A percentile compares a stretch with the other conserved stretches of the same genome.
Conservation (phyloP, 495 filamentous ascomycete genomes). For the Lichenothelia convexa region DNA sequence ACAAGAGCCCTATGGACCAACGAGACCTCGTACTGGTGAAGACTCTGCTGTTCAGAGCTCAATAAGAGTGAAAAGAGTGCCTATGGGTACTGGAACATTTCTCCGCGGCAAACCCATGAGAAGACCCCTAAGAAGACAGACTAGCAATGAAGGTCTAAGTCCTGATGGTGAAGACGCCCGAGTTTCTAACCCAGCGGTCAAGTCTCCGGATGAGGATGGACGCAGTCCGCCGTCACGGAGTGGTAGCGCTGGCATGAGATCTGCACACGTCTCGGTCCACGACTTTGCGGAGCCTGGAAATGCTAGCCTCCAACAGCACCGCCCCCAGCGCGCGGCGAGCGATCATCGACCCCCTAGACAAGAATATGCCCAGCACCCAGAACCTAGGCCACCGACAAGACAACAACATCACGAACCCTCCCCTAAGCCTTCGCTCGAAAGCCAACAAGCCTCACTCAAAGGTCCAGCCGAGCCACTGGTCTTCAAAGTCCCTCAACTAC, state of each 20-base stretch:
- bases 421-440: not conserved
- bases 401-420: not conserved
- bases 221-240: slow-evolving; percentile 2
- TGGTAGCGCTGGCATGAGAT: slow-evolving; percentile 6
- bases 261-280: slow-evolving; percentile 8
- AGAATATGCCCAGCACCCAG: not conserved
- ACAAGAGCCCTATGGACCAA: too few relatives aligned
- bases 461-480: slow-evolving; percentile 1
- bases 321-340: slow-evolving; percentile 6
- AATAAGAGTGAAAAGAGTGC: slow-evolving; percentile 10
- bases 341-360: slow-evolving; percentile 1
- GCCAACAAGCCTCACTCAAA: not conserved
- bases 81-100: slow-evolving; percentile 9
- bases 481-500: slow-evolving; percentile 4
- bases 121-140: slow-evolving; percentile 11
- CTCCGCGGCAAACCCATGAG: slow-evolving; percentile 11
- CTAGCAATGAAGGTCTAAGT: slow-evolving; percentile 13
- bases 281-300: slow-evolving; percentile 10
- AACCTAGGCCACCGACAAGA: not conserved
- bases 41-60: slow-evolving; percentile 7
- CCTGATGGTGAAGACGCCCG: slow-evolving; percentile 7
- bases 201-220: slow-evolving; percentile 5
- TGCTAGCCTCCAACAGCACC: slow-evolving; percentile 5
- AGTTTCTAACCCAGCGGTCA: slow-evolving; percentile 1
- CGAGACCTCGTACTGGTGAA: slow-evolving; percentile 9